phyloP scores from a whole-genome alignment of 192 early-diverging fungal genomes.

The Coemansia sp. region DNA sequence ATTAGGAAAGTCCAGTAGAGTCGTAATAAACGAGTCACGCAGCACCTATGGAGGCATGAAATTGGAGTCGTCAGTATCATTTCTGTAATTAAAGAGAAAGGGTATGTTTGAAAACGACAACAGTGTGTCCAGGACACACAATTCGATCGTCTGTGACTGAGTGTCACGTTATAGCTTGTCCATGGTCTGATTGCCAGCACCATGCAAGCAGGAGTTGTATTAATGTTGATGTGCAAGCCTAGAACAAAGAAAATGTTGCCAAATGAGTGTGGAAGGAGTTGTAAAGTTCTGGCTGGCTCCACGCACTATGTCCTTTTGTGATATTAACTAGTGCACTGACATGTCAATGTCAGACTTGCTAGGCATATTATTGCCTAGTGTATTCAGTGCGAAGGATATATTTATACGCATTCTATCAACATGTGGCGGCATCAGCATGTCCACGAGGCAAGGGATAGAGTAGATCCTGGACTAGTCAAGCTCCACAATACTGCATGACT shows the following conservation, averaged over 20 bases:
- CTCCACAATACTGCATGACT: background rate
- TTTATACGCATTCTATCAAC: background rate
- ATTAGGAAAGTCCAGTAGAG: conserved; percentile 2
- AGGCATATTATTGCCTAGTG: too few relatives aligned
- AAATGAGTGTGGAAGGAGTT: too few relatives aligned
- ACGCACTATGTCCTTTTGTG: too few relatives aligned
- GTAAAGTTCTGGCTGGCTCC: too few relatives aligned
- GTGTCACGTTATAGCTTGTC: background rate
- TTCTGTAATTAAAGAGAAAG: background rate
- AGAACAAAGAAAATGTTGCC: too few relatives aligned
- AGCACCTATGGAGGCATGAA: conserved; percentile 15
- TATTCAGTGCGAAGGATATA: too few relatives aligned
- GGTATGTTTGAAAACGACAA: background rate
- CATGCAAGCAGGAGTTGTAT: too few relatives aligned
- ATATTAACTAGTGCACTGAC: too few relatives aligned
- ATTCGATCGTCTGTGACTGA: background rate
- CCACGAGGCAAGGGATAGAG: background rate
- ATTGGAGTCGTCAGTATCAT: background rate
- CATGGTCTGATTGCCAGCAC: background rate
- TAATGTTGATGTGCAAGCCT: too few relatives aligned
- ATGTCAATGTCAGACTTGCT: too few relatives aligned
- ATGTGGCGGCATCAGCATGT: background rate
- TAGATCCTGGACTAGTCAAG: background rate
- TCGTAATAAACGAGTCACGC: background rate
- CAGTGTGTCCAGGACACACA: background rate